Evolutionary conservation across 148 eudicot genomes (phyloP).

Genomic region (Dysphania ambrosioides): DNA sequence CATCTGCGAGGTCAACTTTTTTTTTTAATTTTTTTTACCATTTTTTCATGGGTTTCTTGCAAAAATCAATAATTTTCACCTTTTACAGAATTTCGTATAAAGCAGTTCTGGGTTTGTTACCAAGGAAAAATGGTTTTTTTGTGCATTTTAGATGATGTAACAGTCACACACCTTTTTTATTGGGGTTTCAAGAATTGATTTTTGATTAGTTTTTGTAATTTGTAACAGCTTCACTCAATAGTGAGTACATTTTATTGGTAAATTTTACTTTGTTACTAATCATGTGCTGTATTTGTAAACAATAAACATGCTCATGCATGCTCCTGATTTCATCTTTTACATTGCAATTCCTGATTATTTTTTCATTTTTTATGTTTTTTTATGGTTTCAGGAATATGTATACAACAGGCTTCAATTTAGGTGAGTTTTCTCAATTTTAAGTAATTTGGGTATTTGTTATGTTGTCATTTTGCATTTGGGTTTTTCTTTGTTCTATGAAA

Average conservation of each 20-base stretch:
- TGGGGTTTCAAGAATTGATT: too few relatives aligned
- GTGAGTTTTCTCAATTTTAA: conserved; percentile 33
- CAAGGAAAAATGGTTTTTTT: too few relatives aligned
- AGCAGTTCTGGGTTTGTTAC: background rate
- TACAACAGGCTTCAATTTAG: conserved; percentile 90
- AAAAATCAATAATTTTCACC: background rate
- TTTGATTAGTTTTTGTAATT: too few relatives aligned
- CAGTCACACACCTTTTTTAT: too few relatives aligned
- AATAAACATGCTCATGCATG: conserved; percentile 9
- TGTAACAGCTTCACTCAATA: background rate
- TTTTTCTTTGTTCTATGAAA: too few relatives aligned
- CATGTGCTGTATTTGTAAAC: too few relatives aligned
- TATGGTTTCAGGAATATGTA: conserved; percentile 75
- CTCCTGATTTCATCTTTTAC: background rate
- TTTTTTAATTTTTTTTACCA: background rate
- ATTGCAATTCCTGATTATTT: background rate
- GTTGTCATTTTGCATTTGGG: background rate
- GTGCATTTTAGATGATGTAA: background rate
- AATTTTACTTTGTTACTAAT: too few relatives aligned
- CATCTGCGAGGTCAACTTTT: conserved; percentile 67
- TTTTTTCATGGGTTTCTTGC: background rate
- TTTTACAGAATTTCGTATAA: background rate
- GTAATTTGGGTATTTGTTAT: background rate
- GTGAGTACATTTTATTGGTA: too few relatives aligned
- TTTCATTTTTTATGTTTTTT: conserved; percentile 4